Conservation (phyloP, 2,329 filamentous ascomycete species). For the Arthroderma uncinatum region DNA sequence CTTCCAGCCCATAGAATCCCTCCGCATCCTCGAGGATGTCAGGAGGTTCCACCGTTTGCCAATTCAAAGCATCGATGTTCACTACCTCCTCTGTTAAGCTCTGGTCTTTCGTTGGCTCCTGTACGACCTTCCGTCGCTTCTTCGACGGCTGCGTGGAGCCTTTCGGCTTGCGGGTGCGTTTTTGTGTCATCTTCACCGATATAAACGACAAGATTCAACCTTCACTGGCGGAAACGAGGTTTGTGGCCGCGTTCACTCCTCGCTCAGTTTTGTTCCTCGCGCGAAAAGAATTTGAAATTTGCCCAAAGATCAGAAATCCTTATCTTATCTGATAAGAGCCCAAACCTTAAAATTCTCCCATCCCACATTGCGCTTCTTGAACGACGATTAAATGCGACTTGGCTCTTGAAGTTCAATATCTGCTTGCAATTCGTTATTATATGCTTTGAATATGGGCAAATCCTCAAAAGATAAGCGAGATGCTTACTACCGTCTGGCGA, state of each 20-base stretch:
- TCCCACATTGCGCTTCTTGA: neutral
- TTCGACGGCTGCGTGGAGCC: slow-evolving; percentile 21
- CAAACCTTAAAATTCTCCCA: neutral
- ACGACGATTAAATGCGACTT: too few relatives aligned
- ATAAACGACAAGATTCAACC: too few relatives aligned
- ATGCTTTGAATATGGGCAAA: slow-evolving; percentile 59
- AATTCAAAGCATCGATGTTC: slow-evolving; percentile 44
- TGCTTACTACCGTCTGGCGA: slow-evolving; percentile 92
- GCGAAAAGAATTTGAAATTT: neutral
- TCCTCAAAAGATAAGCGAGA: slow-evolving; percentile 98
- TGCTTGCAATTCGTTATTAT: neutral
- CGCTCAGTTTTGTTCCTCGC: too few relatives aligned
- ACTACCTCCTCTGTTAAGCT: slow-evolving; percentile 21
- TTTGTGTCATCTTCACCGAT: slow-evolving; percentile 24
- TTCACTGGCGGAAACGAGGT: too few relatives aligned
- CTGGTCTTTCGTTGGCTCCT: slow-evolving; percentile 15
- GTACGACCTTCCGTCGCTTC: slow-evolving; percentile 27
- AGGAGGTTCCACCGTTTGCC: slow-evolving; percentile 56
- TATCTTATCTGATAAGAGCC: slow-evolving; percentile 3
- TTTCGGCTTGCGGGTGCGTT: slow-evolving; percentile 27
- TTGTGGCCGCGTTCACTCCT: too few relatives aligned
- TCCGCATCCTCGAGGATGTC: slow-evolving; percentile 80
- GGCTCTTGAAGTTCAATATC: too few relatives aligned
- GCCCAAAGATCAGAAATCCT: neutral
- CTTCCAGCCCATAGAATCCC: slow-evolving; percentile 83